Evolutionary conservation across 495 filamentous ascomycete species (phyloP), one percentile per base, ranked within the genome.

Genomic region (Lasiosphaeria hispida): DNA sequence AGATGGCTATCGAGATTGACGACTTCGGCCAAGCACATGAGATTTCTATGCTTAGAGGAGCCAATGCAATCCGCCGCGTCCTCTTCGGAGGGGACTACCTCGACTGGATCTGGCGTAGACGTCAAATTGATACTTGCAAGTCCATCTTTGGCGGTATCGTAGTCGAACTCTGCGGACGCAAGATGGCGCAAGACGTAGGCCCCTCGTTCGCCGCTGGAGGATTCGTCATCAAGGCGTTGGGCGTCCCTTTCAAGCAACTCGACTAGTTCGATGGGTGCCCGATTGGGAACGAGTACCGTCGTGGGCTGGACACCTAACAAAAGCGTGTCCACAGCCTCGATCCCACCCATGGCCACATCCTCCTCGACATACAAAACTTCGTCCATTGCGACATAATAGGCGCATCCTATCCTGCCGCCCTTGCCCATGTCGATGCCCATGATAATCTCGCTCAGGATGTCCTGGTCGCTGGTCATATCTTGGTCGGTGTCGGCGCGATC

Each of bases 351-450:
- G 37, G 81, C 80, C n/a, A 88, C 80, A 66, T 97, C 94, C 61
- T 92, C 86, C 64, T 96, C 83, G 48, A 97, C 72, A 35, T 87
- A 88, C 10, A 98, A 71, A 47, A 76, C 86, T 67, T 91, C 86
- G 35, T 96, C 85, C 41, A 81, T 72, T 3, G 85, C 86, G 17
- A 87, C 77, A 70, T 93, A 98, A 70, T 94, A 96, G 19, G 89
- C 86, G 68, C 92, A 97, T 5, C 94, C 94, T 11, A 97, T 78
- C 0, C 82, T 88, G 0, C 82, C 86, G 11, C 83, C 75, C 17
- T 88, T 84, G 53, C 80, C 83, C 65, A 91, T 78, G 55, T 97
- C 90, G 30, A 97, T 75, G 1, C 90, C 92, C 82, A 92, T 90
- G 56, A 97, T 85, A 35, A 94, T 76, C 69, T 96, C 91, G 58